Base-by-base conservation (phyloP, 2,329 filamentous ascomycete species). In the Periglandula ipomoeae region DNA sequence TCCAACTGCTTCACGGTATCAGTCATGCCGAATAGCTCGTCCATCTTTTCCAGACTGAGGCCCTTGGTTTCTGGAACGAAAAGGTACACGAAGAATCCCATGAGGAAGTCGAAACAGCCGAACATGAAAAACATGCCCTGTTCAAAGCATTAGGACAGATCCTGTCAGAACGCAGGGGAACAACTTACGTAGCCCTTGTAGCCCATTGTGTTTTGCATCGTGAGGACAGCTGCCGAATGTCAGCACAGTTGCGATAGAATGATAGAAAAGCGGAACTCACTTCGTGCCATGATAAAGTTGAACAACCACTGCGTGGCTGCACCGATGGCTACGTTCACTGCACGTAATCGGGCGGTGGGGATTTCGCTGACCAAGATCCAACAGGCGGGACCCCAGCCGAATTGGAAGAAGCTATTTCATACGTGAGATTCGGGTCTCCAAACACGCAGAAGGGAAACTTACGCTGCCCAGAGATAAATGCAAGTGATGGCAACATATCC, bases 341-440 rank as follows among this genome's bases (percentile, higher is more conserved):
- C 79, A 48, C 84, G 70, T 7, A 87, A 70, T 30, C 84, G 72
- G 0, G 81, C 80, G 6, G 81, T 81, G 0, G 83, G 82, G 50
- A 87, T 87, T 64, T 88, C 84, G 23, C 61, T 65, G 3, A 85
- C 76, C 58, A 86, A 81, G 58, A 86, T 85, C 83, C 84, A 87
- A 67, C 81, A 85, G 27, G 80, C 80, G 0, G 82, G 81, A 0
- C 84, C 84, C 84, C 84, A 87, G 10, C 79, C 79, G 51, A 82
- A 80, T 55, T 85, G 80, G 70, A 85, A 87, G 63, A 82, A 78
- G 13, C 62, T 66, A 24, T 49, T 23, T 5, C 17, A 30, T 10
- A 7, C 5, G 20, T 19, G 2, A 72, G 27, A 11, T 34, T 9
- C 3, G 49, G 54, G 47, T 27, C n/a, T 22, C 3, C 5, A 6